These are phyloP conservation scores for Stylosanthes scabra DNA, from an alignment of 331 rosid species.

Conservation along the genomic window DNA sequence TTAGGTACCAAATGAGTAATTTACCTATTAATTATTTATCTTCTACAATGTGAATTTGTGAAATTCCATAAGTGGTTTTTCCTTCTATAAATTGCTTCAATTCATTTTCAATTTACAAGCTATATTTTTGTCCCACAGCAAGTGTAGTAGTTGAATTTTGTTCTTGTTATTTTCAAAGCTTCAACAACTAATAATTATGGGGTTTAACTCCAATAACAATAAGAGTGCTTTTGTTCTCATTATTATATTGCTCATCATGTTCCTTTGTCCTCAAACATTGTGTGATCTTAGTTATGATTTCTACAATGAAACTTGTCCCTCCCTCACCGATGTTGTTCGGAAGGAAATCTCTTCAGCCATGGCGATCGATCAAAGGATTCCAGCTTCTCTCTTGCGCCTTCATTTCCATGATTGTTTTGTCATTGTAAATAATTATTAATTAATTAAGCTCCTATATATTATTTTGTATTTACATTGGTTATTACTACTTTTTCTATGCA, in stretches of 20 bases:
- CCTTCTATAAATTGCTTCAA: conserved; percentile 43
- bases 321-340: conserved; percentile 46
- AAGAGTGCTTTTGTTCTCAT: conserved; percentile 14
- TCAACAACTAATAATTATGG: conserved; percentile 36
- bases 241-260: conserved; percentile 42
- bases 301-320: conserved; percentile 63
- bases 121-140: conserved; percentile 9
- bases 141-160: background rate
- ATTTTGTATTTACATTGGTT: background rate
- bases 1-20: too few relatives aligned
- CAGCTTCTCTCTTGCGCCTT: conserved; percentile 85
- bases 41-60: background rate
- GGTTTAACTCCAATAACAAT: conserved; percentile 30
- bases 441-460: too few relatives aligned
- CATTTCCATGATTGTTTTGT: conserved; percentile 82
- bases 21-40: background rate
- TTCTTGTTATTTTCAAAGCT: background rate
- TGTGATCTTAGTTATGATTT: conserved; percentile 63
- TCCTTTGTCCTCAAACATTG: conserved; percentile 43
- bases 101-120: background rate
- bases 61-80: background rate
- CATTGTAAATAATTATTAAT: conserved; percentile 42
- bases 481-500: too few relatives aligned
- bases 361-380: conserved; percentile 60
- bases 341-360: conserved; percentile 53